Conservation (phyloP, 352 stramenopile species). For the Phytophthora chlamydospora region DNA sequence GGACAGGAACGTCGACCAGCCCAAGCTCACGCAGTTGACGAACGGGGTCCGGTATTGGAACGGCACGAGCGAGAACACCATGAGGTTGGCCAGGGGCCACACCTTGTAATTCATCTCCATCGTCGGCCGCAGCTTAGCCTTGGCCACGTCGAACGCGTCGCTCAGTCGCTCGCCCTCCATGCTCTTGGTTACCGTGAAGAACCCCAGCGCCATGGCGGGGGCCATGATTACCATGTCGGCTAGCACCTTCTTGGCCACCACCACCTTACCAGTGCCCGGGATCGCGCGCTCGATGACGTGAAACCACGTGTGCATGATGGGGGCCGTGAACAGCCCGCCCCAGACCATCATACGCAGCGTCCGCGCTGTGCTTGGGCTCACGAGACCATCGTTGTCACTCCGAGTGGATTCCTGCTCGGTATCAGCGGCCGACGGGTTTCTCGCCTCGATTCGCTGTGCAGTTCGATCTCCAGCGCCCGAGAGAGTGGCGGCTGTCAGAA, state of each 20-base stretch:
- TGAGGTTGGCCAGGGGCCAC: conserved; percentile 53
- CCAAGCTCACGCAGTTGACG: conserved; percentile 57
- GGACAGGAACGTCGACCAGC: conserved; percentile 58
- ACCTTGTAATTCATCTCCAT: conserved; percentile 53
- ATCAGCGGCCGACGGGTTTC: not conserved
- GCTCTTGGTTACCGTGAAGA: conserved; percentile 49
- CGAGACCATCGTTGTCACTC: conserved; percentile 3
- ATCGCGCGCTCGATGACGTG: conserved; percentile 73
- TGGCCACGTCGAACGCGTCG: conserved; percentile 43
- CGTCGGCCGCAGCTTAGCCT: conserved; percentile 44
- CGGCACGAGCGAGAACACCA: conserved; percentile 56
- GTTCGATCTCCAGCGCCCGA: conserved; percentile 53
- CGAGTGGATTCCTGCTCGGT: conserved; percentile 2
- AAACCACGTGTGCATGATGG: conserved; percentile 92
- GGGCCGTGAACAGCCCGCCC: conserved; percentile 84
- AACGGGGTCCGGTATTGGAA: conserved; percentile 62
- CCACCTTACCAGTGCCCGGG: conserved; percentile 28
- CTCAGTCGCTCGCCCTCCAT: conserved; percentile 44
- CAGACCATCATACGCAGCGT: conserved; percentile 87
- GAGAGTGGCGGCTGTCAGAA: conserved; percentile 47
- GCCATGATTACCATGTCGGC: conserved; percentile 56
- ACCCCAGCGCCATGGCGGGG: conserved; percentile 43
- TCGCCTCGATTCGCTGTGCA: conserved; percentile 48
- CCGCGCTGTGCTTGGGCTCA: conserved; percentile 42
- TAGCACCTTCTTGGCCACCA: conserved; percentile 46